Evolutionary conservation across 2,329 filamentous ascomycete species (phyloP), one percentile per base, ranked within the genome.

Genomic region (Fusarium incarnatum): DNA sequence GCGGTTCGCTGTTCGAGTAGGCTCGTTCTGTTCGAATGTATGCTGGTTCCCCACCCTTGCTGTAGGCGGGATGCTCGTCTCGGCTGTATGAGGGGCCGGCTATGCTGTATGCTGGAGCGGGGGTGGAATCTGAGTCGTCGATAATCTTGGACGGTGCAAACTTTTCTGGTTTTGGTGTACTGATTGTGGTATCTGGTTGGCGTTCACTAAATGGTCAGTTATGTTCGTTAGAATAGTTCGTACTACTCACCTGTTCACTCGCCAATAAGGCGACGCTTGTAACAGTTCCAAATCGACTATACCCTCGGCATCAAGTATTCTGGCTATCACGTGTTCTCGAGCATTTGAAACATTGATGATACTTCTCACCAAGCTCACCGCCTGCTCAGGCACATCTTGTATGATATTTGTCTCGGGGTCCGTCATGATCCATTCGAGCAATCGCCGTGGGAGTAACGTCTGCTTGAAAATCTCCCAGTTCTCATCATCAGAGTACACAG

Each of bases 361-460:
- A 12, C 70, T 74, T 47, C 64, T 58, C 5, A 65, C 34, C 1
- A 74, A 46, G 41, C 72, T 68, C 3, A 73, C 58, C 1, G 72
- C 70, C 13, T 64, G 53, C 53, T 74, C 72, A 5, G 63, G 25
- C 4, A 72, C 62, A 8, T 44, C 20, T 15, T 53, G 59, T 5
- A n/a, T 42, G 4, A 48, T 6, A 4, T 56, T 52, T 10, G 70
- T 58, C 11, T 60, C 60, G 7, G 72, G 72, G 9, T 73, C 56
- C 2, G 67, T 68, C 72, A 74, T 74, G 18, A 74, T 60, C 72
- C 72, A 74, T 45, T 73, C 72, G 27, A 74, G 20, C n/a, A 74
- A 50, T 12, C 68, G 60, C 34, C 66, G 70, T 9, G 72, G 72
- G 6, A 74, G 60, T 22, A 55, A 45, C 15, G 64, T 65, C 23